These are phyloP conservation scores for Thermochaetoides dissita DNA, from an alignment of 2,329 filamentous ascomycete genomes.

Conservation along the genomic window DNA sequence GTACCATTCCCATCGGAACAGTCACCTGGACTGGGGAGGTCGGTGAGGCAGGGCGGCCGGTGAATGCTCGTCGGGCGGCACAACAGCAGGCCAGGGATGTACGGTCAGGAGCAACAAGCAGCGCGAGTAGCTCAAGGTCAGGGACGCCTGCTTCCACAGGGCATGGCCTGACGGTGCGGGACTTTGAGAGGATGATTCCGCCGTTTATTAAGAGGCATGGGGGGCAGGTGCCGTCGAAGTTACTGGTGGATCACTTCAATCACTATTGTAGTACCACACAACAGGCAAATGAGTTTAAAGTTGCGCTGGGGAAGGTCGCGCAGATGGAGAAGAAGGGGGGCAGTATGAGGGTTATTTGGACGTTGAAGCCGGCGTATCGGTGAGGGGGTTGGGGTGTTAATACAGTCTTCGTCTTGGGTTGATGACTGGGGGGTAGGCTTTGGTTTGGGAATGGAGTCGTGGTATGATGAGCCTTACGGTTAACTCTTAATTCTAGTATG, in stretches of 20 bases:
- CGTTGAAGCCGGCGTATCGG: slow-evolving; percentile 25
- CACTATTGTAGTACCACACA: slow-evolving; percentile 56
- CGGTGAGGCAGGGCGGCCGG: slow-evolving; percentile 60
- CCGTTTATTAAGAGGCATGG: slow-evolving; percentile 67
- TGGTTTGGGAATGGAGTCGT: too few relatives aligned
- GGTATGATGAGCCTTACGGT: too few relatives aligned
- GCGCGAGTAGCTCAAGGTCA: slow-evolving; percentile 31
- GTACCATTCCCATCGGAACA: slow-evolving; percentile 61
- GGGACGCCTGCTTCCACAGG: slow-evolving; percentile 22
- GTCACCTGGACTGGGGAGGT: slow-evolving; percentile 89
- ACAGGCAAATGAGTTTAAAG: slow-evolving; percentile 67
- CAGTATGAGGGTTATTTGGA: slow-evolving; percentile 40
- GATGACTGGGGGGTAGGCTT: too few relatives aligned
- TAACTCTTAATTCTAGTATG: too few relatives aligned
- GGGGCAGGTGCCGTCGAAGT: slow-evolving; percentile 66
- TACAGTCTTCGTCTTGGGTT: not conserved
- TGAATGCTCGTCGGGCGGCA: slow-evolving; percentile 30
- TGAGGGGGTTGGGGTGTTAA: slow-evolving; percentile 4
- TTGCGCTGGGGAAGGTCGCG: slow-evolving; percentile 64
- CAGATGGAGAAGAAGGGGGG: slow-evolving; percentile 47
- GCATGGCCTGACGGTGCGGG: slow-evolving; percentile 32
- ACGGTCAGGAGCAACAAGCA: slow-evolving; percentile 16
- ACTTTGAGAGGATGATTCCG: slow-evolving; percentile 60
- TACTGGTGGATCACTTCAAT: slow-evolving; percentile 83
- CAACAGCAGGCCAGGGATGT: slow-evolving; percentile 4